Conservation (phyloP, 257 asterid species). For the Solanum infundibuliforme region DNA sequence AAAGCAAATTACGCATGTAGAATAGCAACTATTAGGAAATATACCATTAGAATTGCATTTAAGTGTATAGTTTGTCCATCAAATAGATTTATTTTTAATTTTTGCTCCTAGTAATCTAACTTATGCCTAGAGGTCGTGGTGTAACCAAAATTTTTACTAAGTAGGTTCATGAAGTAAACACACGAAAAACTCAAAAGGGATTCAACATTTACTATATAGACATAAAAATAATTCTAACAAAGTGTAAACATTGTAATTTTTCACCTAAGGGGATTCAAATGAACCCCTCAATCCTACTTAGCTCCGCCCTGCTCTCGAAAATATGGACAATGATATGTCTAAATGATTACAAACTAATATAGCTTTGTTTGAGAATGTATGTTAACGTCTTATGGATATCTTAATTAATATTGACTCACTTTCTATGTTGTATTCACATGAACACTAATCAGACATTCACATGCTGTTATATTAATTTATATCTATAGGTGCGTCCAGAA, state of each 20-base stretch:
- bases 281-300: neutral
- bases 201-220: no score
- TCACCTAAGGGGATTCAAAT: rapidly evolving
- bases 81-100: neutral
- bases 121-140: rapidly evolving
- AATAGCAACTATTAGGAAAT: neutral
- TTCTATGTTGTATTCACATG: neutral
- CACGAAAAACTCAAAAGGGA: no score
- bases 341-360: neutral
- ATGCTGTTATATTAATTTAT: neutral
- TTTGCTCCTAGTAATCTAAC: neutral
- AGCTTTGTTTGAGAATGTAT: neutral
- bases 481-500: neutral
- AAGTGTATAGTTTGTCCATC: rapidly evolving
- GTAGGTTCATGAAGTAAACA: no score
- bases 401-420: neutral
- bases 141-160: rapidly evolving
- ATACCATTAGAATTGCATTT: no score
- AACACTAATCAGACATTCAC: neutral
- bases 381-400: neutral
- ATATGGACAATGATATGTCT: neutral
- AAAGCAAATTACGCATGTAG: no score
- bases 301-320: neutral
- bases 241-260: no score
- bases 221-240: no score